Evolutionary conservation across 169 alveolate genomes (phyloP), one percentile per base, ranked within the genome.

Genomic region (Plasmodium reichenowi): DNA sequence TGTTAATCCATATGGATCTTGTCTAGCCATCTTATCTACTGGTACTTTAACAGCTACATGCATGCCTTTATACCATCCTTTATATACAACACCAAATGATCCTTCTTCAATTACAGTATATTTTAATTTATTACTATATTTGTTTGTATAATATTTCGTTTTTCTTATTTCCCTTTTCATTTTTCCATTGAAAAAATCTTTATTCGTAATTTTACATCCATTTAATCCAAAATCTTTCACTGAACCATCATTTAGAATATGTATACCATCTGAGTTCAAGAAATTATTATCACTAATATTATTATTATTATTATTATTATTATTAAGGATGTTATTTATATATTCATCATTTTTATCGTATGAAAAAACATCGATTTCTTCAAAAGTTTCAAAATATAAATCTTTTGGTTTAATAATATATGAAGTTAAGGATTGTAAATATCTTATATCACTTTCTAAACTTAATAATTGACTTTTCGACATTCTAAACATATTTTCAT

Each of bases 1-100:
- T 75, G 95, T 86, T 64, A 96, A 97, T 26, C 98, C 98, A 52
- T 93, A 88, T 1, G 98, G 97, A 87, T 96, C 98, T 4, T 88
- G 88, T 50, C 76, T 89, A 59, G 96, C 92, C 96, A 96, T 96
- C 13, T 63, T 48, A n/a, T 94, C 93, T 15, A 93, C 96, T 20
- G 98, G 98, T 13, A 96, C 88, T 72, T 96, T 96, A 3, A 96
- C 95, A 60, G 98, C 98, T 8, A 86, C 74, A 22, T 93, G 88
- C 68, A 70, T 24, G 32, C 93, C 94, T 52, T 93, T 93, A 24
- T 93, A 83, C 78, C 90, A 93, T 13, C 97, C 97, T 43, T 88
- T 88, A 67, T 94, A 95, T 12, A 95, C 97, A 2, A 93, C 94
- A 17, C 97, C 97, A 64, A 95, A 95, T 48, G 95, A 93, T 0